Base-by-base conservation (phyloP, 345 rosid genomes). In the Barbarea vulgaris region DNA sequence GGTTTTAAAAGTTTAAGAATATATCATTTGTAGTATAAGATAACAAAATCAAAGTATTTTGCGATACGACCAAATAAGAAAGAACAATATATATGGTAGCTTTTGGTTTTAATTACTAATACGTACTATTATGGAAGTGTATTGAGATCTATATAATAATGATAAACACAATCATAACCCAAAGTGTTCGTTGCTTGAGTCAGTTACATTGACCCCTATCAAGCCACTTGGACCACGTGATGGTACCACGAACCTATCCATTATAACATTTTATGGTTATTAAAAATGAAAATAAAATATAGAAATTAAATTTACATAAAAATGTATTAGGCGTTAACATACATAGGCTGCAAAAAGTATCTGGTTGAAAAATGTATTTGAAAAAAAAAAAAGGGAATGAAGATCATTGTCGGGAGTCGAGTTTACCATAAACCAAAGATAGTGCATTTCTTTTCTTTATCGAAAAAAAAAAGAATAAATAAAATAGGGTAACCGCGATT, bases 141-240 rank as follows among this genome's bases (percentile, higher is more conserved):
- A 53, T 53, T 53, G n/a, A 24, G 9, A 53, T 24, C 33, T 13
- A n/a, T n/a, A n/a, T 24, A 24, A 53, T 24, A 25, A 33, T 34
- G 44, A 58, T 58, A 34, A n/a, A 33, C 24, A 58, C 10, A 18
- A 58, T 34, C 15, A 58, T 34, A 58, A 19, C 27, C 27, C 1
- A 19, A 61, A 58, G 19, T 75, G 54, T 75, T 67, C 25, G 68
- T 75, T 75, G 68, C 79, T 58, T 75, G 46, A 58, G 54, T 75
- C 73, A 67, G 73, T 75, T 75, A 59, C 61, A 28, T 67, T 50
- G 68, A 47, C 79, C 79, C 79, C 73, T 66, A 52, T 13, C 34
- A 53, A 28, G 41, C 78, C 41, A 75, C 2, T 6, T 59, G 53
- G 73, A 66, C 78, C 67, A 75, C 73, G 61, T 58, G 68, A 67